Conservation (phyloP, 1,284 basidiomycete genomes). For the Vanrija sp. region DNA sequence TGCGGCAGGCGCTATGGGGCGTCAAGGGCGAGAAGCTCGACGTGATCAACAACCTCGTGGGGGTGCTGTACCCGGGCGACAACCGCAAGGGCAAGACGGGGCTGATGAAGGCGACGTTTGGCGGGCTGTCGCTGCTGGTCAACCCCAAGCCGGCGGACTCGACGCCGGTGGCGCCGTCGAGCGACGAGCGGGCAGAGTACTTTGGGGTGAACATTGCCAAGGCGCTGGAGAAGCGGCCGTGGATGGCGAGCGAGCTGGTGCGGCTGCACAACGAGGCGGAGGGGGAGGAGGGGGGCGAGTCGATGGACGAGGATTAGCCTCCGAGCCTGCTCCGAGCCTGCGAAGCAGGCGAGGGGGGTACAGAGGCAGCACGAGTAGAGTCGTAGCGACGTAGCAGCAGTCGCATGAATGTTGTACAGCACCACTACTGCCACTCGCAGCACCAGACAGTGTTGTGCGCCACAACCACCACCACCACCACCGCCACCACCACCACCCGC, state of each 20-base stretch:
- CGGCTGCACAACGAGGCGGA: conserved; percentile 16
- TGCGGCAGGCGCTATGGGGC: conserved; percentile 63
- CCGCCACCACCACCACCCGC: too few species aligned
- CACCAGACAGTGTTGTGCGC: too few species aligned
- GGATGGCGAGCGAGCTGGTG: conserved; percentile 30
- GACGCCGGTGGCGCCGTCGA: conserved; percentile 13
- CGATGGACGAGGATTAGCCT: not conserved
- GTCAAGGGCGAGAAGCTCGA: conserved; percentile 24
- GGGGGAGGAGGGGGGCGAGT: not conserved
- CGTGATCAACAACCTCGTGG: conserved; percentile 30
- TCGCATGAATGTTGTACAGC: too few species aligned
- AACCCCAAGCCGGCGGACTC: conserved; percentile 15
- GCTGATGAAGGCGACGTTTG: conserved; percentile 29
- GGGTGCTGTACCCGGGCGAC: conserved; percentile 32
- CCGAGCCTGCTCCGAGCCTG: too few species aligned
- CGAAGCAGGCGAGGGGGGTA: too few species aligned
- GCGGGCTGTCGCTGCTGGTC: conserved; percentile 16
- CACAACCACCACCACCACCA: too few species aligned
- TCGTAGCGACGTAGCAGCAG: too few species aligned
- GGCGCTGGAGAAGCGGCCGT: conserved; percentile 33
- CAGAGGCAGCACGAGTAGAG: too few species aligned
- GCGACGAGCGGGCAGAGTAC: conserved; percentile 16
- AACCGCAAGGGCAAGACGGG: conserved; percentile 27
- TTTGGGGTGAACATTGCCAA: conserved; percentile 31
- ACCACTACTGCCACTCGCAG: too few species aligned